A percentile compares a stretch with the other conserved stretches of the same genome.
Conservation (phyloP, 208 protist species). For the Wallacemonas rigidus region DNA sequence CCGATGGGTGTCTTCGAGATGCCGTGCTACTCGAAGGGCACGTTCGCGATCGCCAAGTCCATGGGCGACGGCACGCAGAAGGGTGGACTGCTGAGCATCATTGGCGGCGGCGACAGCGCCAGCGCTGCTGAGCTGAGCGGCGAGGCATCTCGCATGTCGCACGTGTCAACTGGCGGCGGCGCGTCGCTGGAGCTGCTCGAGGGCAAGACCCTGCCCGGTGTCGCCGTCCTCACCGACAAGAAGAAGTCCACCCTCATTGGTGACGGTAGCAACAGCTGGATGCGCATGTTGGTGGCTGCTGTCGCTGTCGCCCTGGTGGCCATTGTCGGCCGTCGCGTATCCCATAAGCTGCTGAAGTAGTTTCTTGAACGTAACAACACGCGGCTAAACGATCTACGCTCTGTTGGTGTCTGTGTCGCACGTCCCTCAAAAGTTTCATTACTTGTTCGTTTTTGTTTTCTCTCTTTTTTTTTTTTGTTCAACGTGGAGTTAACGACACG, state of each 20-base stretch:
- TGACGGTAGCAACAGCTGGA: conserved; percentile 9
- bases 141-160: conserved; percentile 93
- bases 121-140: conserved; percentile 91
- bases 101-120: conserved; percentile 97
- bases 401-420: background rate
- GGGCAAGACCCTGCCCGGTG: conserved; percentile 94
- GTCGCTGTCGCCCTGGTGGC: conserved; percentile 25
- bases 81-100: conserved; percentile 63
- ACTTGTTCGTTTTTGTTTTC: too few relatives aligned
- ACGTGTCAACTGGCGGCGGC: conserved; percentile 93
- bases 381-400: background rate
- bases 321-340: conserved; percentile 33
- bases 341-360: conserved; percentile 25
- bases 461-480: too few relatives aligned
- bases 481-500: too few relatives aligned
- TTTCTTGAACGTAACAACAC: conserved; percentile 3
- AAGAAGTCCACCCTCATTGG: background rate
- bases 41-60: conserved; percentile 77
- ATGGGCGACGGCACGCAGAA: conserved; percentile 75
- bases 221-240: conserved; percentile 83
- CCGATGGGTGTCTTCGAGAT: conserved; percentile 98
- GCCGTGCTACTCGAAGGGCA: conserved; percentile 93
- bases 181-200: conserved; percentile 77
- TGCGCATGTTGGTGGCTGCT: conserved; percentile 22
- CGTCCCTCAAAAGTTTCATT: background rate